Base-by-base conservation (phyloP, 1,284 basidiomycete genomes). In the Trametes polyzona region DNA sequence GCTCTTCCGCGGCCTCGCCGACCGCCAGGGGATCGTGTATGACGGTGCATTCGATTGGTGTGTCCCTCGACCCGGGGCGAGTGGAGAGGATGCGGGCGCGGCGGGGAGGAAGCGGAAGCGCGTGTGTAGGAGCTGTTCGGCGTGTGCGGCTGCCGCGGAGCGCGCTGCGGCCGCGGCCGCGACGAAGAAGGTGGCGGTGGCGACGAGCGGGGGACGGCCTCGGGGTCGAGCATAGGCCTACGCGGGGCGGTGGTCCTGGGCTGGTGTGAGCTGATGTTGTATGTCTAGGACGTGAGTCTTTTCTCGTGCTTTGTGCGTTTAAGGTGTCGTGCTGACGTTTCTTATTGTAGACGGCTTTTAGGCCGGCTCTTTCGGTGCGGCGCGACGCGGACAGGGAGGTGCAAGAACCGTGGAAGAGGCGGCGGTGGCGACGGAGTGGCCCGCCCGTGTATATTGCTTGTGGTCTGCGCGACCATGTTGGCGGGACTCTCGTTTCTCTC, bases 1-100 rank as follows among this genome's bases (percentile, higher is more conserved):
- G 62, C 81, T 95, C 52, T 94, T 96, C 79, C 82, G 86, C 32
- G 89, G 83, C 23, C 70, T 75, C 6, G 73, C 71, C 4, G 66
- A 70, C 30, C 64, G 66, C 43, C 65, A 71, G 37, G 57, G 60
- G 21, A 68, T 71, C 53, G 64, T 66, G 39, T 71, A 71, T 54
- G 71, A 73, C 47, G 64, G 69, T 35, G 63, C 62, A 16, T 73
- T 71, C 49, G 71, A 73, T 57, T 73, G 71, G 71, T 65, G 63
- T 16, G 68, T 70, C 2, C 57, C 66, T 11, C 61, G 58, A 12
- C 58, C 58, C 3, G 55, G 58, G 35, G n/a, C n/a, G n/a, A n/a
- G n/a, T n/a, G n/a, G n/a, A n/a, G 61, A 51, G 16, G 54, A 33
- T 21, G 44, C 17, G 2, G 35, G 60, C 21, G 44, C 51, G 27